Conservation (phyloP, 768 basidiomycete genomes). For the Tulasnella sp. region DNA sequence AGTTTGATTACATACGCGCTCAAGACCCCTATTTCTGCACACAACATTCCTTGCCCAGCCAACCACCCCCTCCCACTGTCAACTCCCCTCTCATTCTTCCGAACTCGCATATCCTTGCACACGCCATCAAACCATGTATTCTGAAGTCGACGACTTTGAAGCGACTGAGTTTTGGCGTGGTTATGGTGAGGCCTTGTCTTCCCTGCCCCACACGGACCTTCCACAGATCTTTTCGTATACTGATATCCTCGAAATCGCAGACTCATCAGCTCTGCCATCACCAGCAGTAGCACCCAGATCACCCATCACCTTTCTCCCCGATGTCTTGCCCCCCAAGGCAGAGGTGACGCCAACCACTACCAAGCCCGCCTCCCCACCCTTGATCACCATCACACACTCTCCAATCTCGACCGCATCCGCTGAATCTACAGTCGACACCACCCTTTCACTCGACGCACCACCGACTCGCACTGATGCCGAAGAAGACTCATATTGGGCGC, state of each 20-base stretch:
- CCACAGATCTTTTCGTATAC: not conserved
- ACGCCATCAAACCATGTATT: not conserved
- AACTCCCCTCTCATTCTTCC: not conserved
- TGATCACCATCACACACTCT: not conserved
- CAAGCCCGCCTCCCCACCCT: not conserved
- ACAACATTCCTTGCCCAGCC: not conserved
- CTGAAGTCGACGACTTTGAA: not conserved
- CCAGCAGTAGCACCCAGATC: not conserved
- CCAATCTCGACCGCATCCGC: not conserved
- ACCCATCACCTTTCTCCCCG: not conserved
- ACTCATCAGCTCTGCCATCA: not conserved
- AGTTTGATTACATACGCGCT: not conserved
- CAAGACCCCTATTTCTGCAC: constrained; percentile 1
- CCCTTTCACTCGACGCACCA: not conserved
- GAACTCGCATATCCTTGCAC: not conserved
- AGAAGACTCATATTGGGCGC: constrained; percentile 16
- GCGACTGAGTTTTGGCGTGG: constrained; percentile 1
- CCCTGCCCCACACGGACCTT: not conserved
- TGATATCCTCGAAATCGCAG: constrained; percentile 1
- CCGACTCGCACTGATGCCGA: not conserved
- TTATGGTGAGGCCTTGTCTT: not conserved
- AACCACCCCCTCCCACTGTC: not conserved
- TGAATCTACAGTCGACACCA: not conserved
- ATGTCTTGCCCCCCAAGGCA: not conserved
- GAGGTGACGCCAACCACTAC: not conserved